Evolutionary conservation across 495 filamentous ascomycete species (phyloP).

Genomic region (Podospora bellae-mahoneyi): DNA sequence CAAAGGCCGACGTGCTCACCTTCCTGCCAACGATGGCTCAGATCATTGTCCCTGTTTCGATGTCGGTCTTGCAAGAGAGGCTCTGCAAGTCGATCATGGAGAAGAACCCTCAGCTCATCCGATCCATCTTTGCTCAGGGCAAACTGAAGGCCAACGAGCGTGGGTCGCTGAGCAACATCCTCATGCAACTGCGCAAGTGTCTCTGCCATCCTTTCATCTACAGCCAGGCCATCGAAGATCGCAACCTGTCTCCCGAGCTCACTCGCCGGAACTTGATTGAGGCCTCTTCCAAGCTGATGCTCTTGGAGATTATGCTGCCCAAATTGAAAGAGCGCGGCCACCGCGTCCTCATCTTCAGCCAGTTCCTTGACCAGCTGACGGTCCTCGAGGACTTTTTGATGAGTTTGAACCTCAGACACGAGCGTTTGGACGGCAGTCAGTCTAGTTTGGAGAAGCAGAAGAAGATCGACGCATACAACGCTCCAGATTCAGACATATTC

Average conservation of each 20-base stretch:
- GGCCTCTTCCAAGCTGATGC: constrained; percentile 83
- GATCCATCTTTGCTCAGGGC: constrained; percentile 69
- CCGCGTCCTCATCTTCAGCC: constrained; percentile 91
- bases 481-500: constrained; percentile 74
- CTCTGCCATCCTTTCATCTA: constrained; percentile 96
- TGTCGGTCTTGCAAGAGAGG: constrained; percentile 89
- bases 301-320: constrained; percentile 86
- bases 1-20: constrained; percentile 82
- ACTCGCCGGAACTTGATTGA: constrained; percentile 80
- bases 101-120: constrained; percentile 84
- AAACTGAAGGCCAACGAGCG: constrained; percentile 65
- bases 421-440: constrained; percentile 83
- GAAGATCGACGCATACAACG: constrained; percentile 90
- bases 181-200: constrained; percentile 93
- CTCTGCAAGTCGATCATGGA: constrained; percentile 91
- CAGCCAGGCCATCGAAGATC: constrained; percentile 82
- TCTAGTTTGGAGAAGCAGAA: constrained; percentile 82
- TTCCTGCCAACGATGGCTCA: constrained; percentile 91
- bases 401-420: constrained; percentile 63
- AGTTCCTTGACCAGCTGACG: constrained; percentile 85
- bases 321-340: constrained; percentile 87
- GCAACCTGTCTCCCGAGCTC: constrained; percentile 45
- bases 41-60: constrained; percentile 88
- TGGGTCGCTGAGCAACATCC: constrained; percentile 81
- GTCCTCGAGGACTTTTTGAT: constrained; percentile 88